Percentiles rank a stretch among this genome's conserved stretches.
These are phyloP conservation scores for Aspergillus pseudotamarii DNA, from an alignment of 2,329 filamentous ascomycete genomes.

Conservation along the genomic window DNA sequence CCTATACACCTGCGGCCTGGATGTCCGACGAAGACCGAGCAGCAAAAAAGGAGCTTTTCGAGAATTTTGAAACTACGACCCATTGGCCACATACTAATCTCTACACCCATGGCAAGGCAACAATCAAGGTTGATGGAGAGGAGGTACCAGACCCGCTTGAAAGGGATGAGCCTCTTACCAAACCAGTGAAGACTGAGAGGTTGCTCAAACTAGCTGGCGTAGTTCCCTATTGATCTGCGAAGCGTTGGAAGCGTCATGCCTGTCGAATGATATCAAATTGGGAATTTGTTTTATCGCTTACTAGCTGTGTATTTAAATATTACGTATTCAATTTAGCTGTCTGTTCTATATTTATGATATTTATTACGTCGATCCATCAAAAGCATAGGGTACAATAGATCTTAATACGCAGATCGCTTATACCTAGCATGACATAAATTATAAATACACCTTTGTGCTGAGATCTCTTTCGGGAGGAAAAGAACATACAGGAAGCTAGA, in stretches of 20 bases:
- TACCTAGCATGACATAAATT: no score
- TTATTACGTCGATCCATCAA: no score
- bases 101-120: conserved; percentile 14
- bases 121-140: conserved; percentile 13
- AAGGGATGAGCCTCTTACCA: conserved; percentile 18
- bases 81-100: conserved; percentile 26
- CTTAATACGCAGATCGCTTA: no score
- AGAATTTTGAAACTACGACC: conserved; percentile 17
- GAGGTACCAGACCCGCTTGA: conserved; percentile 14
- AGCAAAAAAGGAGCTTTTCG: conserved; percentile 18
- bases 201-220: conserved; percentile 12
- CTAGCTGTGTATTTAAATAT: no score
- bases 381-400: no score
- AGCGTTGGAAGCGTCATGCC: neutral
- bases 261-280: neutral
- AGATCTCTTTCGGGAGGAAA: no score
- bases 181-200: conserved; percentile 11
- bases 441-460: no score
- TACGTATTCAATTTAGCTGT: no score
- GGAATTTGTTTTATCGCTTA: no score
- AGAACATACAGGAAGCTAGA: no score
- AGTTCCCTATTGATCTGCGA: conserved; percentile 1
- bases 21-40: conserved; percentile 9
- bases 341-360: no score
- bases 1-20: conserved; percentile 16